Conservation (phyloP, 176 grass and related monocot species). For the Musa beccarii region DNA sequence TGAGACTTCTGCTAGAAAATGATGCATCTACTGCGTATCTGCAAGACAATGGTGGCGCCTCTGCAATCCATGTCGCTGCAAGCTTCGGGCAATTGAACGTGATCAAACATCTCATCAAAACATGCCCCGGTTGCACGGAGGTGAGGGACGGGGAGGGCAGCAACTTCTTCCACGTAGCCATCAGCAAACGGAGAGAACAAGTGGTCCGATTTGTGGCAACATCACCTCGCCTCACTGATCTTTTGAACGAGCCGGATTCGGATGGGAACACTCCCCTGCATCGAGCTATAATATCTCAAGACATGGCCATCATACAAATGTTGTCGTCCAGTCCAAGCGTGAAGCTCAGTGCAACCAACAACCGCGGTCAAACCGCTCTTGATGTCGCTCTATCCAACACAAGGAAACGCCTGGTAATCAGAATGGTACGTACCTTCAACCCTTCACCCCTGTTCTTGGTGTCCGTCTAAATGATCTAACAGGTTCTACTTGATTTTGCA, state of each 20-base stretch:
- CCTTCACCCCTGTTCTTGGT: neutral
- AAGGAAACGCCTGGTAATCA: neutral
- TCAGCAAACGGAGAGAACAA: neutral
- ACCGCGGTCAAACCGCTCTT: neutral
- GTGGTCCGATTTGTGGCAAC: neutral
- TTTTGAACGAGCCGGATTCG: neutral
- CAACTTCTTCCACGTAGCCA: constrained; percentile 11
- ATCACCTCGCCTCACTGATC: neutral
- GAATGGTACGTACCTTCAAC: neutral
- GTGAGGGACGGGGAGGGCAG: neutral
- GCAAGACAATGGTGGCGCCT: constrained; percentile 7
- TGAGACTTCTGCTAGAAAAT: neutral
- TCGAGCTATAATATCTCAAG: neutral
- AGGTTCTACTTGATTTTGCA: neutral
- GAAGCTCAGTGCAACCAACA: neutral
- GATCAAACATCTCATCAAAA: neutral
- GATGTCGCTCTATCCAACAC: neutral
- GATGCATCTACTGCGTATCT: constrained; percentile 12
- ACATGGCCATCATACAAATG: neutral
- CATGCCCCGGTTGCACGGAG: neutral
- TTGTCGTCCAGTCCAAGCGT: neutral
- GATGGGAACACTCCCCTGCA: neutral
- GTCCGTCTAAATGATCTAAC: neutral
- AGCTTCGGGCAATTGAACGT: neutral
- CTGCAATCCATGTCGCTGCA: constrained; percentile 15